Evolutionary conservation across 2,329 filamentous ascomycete genomes (phyloP).

Genomic region (Colletotrichum viniferum): DNA sequence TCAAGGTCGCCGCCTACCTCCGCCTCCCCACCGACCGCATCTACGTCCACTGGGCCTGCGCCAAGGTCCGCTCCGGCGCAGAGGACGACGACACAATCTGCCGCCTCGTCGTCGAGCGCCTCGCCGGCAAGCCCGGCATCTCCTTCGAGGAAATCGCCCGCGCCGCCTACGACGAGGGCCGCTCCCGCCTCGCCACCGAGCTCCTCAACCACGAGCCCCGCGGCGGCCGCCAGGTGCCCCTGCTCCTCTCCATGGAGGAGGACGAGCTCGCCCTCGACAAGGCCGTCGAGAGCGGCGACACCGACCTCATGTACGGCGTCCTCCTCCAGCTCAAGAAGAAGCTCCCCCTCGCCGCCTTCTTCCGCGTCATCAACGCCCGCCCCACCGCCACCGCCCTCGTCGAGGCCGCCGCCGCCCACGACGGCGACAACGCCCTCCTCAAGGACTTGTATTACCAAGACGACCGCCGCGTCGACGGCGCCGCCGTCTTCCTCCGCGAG

Average conservation of each 20-base stretch:
- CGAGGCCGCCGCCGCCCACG: conserved; percentile 75
- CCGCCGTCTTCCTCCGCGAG: conserved; percentile 85
- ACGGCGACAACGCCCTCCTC: conserved; percentile 77
- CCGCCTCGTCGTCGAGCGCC: conserved; percentile 81
- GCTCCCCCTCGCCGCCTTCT: conserved; percentile 87
- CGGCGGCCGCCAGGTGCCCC: conserved; percentile 92
- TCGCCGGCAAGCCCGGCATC: conserved; percentile 87
- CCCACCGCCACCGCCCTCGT: conserved; percentile 89
- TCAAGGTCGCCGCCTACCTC: conserved; percentile 87
- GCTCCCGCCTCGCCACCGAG: conserved; percentile 85
- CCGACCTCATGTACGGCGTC: conserved; percentile 90
- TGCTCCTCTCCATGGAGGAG: conserved; percentile 93
- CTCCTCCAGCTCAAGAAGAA: conserved; percentile 89
- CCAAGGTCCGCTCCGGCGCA: conserved; percentile 85
- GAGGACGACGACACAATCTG: conserved; percentile 91
- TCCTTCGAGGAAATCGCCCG: conserved; percentile 95
- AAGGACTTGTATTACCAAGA: conserved; percentile 99
- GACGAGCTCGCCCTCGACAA: conserved; percentile 95
- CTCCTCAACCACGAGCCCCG: conserved; percentile 92
- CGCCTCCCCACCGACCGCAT: conserved; percentile 86
- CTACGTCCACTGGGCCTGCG: conserved; percentile 95
- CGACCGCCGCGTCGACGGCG: conserved; percentile 86
- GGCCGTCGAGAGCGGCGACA: conserved; percentile 93
- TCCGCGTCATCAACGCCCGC: conserved; percentile 85
- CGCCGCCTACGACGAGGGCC: conserved; percentile 92